Evolutionary conservation across 805 yeast genomes (phyloP), one percentile per base, ranked within the genome.

Genomic region (Wickerhamiella bombiphila): DNA sequence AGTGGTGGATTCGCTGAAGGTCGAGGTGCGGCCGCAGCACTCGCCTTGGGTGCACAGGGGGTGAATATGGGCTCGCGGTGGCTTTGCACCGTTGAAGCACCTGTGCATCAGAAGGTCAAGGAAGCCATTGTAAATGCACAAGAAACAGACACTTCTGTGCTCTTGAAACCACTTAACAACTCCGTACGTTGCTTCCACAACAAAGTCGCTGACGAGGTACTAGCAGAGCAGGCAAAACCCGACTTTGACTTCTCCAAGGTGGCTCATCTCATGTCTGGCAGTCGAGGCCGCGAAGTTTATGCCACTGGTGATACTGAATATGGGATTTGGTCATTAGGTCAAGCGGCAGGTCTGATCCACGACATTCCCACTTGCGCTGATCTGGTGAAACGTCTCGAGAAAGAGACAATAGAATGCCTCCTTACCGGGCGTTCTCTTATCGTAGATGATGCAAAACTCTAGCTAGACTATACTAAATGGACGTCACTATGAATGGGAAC

Each of bases 61-160:
- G 55, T 53, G 34, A 54, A 52, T 41, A 54, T 54, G 59, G 59
- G 59, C 15, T 50, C 59, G 9, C 52, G 59, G 29, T 52, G 53
- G 45, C 31, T 55, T 43, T 45, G 51, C 28, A 55, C 59, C 6
- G 47, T 35, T 4, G 59, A 55, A 37, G 47, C 57, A 9, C 58
- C 58, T 13, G 39, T 55, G 22, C 59, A 44, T 35, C 38, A 40
- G n/a, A 39, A 40, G 29, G 37, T 49, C 42, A 49, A 49, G 34
- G 32, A 40, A 29, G 39, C 44, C 9, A 45, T 49, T 36, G 52
- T 49, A 9, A 36, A 29, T 13, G 46, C 51, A 13, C 24, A 39
- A 26, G 59, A 55, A 40, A 48, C 50, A 28, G 53, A 53, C 36
- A 55, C 59, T 1, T 42, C 45, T 13, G 37, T 54, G 22, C 30